Conservation (phyloP, 352 stramenopile species). For the Pythium graminicola region DNA sequence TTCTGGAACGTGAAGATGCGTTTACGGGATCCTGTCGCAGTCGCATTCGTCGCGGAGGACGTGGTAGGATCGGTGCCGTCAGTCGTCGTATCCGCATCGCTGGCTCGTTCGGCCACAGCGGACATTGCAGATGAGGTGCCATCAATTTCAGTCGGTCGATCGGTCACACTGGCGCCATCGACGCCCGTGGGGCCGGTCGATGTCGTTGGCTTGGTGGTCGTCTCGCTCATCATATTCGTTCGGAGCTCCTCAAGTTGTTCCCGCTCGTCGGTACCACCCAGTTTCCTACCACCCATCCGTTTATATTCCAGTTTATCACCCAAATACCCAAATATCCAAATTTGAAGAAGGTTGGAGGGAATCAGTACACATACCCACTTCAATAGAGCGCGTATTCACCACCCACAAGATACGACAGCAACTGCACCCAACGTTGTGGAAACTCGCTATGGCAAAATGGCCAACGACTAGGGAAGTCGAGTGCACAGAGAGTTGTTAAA, state of each 20-base stretch:
- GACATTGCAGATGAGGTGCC: not conserved
- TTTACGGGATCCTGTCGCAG: conserved; percentile 29
- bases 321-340: conserved; percentile 6
- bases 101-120: not conserved
- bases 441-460: too few relatives aligned
- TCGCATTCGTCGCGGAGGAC: not conserved
- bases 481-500: too few relatives aligned
- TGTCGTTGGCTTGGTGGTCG: conserved; percentile 1
- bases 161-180: not conserved
- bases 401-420: not conserved
- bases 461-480: too few relatives aligned
- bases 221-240: conserved; percentile 19
- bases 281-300: conserved; percentile 6
- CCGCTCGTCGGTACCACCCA: conserved; percentile 23
- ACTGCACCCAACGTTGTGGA: not conserved
- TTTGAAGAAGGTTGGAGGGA: too few relatives aligned
- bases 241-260: conserved; percentile 22
- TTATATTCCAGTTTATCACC: conserved; percentile 6
- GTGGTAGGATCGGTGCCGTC: not conserved
- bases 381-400: conserved; percentile 5
- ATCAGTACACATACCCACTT: not conserved
- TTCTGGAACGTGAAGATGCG: conserved; percentile 80
- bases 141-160: not conserved
- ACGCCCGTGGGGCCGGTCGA: not conserved
- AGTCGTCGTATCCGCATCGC: not conserved